Evolutionary conservation across 2,329 filamentous ascomycete species (phyloP), one percentile per base, ranked within the genome.

Genomic region (Periconia macrospinosa): DNA sequence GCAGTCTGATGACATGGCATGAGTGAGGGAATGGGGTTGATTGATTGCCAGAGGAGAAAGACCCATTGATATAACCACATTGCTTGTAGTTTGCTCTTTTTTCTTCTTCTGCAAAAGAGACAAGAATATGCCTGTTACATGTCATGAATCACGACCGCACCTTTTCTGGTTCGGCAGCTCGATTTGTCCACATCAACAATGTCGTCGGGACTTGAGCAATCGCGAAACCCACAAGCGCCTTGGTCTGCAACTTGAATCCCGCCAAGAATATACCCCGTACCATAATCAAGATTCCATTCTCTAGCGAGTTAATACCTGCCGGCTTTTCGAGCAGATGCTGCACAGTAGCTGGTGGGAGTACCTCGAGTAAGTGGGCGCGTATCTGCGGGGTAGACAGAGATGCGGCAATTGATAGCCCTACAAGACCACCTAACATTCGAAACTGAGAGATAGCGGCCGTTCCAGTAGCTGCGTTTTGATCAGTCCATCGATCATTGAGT

Each of bases 111-210:
- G n/a, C n/a, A n/a, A n/a, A n/a, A n/a, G n/a, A n/a, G n/a, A n/a
- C n/a, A n/a, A n/a, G n/a, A n/a, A n/a, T n/a, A n/a, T n/a, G n/a
- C n/a, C n/a, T n/a, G n/a, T n/a, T n/a, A n/a, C n/a, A n/a, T n/a
- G n/a, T n/a, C n/a, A n/a, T n/a, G 23, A 37, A 37, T 37, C 33
- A 37, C 5, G 5, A 37, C 5, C 11, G 5, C 11, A 13, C 33
- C 15, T 13, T 37, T 13, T n/a, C 33, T n/a, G 33, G 33, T n/a
- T 37, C 33, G 5, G 33, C 37, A 13, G 30, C 35, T 13, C 51
- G 40, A 20, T 51, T 51, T 40, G 50, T 14, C 52, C 52, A 54
- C 43, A 54, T 47, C 15, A 54, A 40, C 5, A 54, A 30, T n/a
- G 48, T 44, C 6, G 40, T 20, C 3, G 48, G 52, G 17, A 54